Conservation (phyloP, 106 monocot genomes). For the Dendrobium officinale region DNA sequence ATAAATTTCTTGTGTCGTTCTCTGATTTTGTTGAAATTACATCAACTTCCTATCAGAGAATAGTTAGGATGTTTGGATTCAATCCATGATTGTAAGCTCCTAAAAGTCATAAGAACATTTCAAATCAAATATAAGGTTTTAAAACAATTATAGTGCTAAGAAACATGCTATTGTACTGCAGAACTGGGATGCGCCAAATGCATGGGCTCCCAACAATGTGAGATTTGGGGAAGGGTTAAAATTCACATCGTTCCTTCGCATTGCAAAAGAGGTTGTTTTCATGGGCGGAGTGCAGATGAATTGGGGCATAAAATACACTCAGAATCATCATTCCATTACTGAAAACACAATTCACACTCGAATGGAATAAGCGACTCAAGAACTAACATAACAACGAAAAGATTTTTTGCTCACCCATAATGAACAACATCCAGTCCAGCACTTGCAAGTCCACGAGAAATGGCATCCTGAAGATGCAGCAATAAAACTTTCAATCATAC, state of each 20-base stretch:
- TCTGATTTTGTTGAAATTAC: no score
- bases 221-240: not conserved
- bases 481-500: not conserved
- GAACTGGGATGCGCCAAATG: not conserved
- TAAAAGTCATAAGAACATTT: not conserved
- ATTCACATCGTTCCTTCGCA: not conserved
- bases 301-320: not conserved
- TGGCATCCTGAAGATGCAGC: constrained; percentile 55
- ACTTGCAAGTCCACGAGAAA: constrained; percentile 67
- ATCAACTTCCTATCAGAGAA: no score
- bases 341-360: not conserved
- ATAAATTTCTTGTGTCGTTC: no score
- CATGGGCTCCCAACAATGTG: not conserved
- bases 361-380: not conserved
- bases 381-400: not conserved
- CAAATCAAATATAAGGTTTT: not conserved
- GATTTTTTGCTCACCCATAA: constrained; percentile 61
- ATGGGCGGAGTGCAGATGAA: not conserved
- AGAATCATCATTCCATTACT: not conserved
- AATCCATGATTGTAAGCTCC: not conserved
- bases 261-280: not conserved
- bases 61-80: not conserved
- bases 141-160: not conserved
- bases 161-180: not conserved
- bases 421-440: constrained; percentile 78